Conservation (phyloP, 176 grass and related monocot genomes). For the Paspalum notatum region DNA sequence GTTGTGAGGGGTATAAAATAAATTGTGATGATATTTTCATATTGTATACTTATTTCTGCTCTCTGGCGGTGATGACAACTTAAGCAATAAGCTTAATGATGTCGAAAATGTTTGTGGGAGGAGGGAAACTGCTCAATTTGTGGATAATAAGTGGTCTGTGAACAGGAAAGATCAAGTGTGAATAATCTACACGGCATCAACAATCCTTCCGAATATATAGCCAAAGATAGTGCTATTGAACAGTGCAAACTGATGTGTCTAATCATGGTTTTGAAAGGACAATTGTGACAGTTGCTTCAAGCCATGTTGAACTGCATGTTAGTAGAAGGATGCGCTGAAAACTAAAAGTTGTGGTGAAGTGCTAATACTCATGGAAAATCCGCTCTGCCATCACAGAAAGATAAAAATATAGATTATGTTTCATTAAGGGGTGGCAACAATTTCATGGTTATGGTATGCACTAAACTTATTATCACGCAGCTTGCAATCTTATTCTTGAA, state of each 20-base stretch:
- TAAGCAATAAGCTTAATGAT: constrained; percentile 36
- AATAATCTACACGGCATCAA: constrained; percentile 28
- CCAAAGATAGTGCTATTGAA: constrained; percentile 20
- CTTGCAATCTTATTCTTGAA: no score
- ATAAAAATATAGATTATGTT: no score
- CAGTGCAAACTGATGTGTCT: constrained; percentile 29
- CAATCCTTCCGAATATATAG: constrained; percentile 17
- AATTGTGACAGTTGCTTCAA: constrained; percentile 36
- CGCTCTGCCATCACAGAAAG: constrained; percentile 30
- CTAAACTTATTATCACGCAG: no score
- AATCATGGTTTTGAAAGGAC: constrained; percentile 33
- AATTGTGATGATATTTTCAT: neutral
- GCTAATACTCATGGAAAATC: constrained; percentile 36
- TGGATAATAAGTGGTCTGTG: constrained; percentile 41
- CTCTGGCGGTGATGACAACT: constrained; percentile 35
- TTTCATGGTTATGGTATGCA: no score
- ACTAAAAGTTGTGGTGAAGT: constrained; percentile 32
- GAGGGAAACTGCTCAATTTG: constrained; percentile 34
- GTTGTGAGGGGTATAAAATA: no score
- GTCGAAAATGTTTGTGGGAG: constrained; percentile 35
- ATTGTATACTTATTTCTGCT: constrained; percentile 30
- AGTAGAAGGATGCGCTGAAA: constrained; percentile 36
- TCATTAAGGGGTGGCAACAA: no score
- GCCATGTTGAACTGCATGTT: constrained; percentile 1
- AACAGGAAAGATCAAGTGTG: no score